Conservation (phyloP, 768 basidiomycete genomes). For the Erythrobasidium yunnanense region DNA sequence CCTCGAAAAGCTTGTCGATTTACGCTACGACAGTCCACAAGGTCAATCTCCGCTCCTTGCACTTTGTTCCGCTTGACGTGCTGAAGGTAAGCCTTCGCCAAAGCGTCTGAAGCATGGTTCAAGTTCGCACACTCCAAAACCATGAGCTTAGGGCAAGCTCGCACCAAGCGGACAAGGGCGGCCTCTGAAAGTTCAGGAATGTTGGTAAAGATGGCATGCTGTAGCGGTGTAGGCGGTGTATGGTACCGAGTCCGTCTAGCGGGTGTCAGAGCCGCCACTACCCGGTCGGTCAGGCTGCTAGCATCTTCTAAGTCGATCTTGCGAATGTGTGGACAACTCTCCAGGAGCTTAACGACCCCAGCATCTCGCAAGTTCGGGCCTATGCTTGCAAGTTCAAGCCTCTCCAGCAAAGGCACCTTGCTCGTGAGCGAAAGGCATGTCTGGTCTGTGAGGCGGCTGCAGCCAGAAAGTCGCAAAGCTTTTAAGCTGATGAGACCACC, state of each 20-base stretch:
- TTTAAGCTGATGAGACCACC: background rate
- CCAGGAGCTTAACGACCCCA: constrained; percentile 14
- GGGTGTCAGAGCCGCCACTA: constrained; percentile 9
- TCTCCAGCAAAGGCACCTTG: background rate
- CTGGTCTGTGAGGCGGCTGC: constrained; percentile 1
- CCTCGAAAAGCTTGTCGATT: background rate
- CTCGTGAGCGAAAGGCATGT: background rate
- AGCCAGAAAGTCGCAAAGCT: background rate
- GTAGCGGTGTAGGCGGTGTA: background rate
- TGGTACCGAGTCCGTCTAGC: background rate
- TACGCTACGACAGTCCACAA: constrained; percentile 15
- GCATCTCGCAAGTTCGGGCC: constrained; percentile 17
- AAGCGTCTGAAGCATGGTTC: background rate
- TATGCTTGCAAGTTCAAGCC: constrained; percentile 13
- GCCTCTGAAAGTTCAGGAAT: constrained; percentile 15
- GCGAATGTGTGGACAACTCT: background rate
- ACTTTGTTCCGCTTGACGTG: constrained; percentile 1
- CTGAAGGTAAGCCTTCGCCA: constrained; percentile 1
- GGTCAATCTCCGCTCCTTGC: background rate
- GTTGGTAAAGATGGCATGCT: constrained; percentile 13
- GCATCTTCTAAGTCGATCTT: constrained; percentile 24
- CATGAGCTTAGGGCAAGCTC: constrained; percentile 5
- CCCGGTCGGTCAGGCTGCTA: constrained; percentile 4
- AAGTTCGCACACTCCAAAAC: background rate
- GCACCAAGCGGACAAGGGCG: background rate